These are phyloP conservation scores for Penicillium vulpinum DNA, from an alignment of 2,329 filamentous ascomycete genomes.

Conservation along the genomic window DNA sequence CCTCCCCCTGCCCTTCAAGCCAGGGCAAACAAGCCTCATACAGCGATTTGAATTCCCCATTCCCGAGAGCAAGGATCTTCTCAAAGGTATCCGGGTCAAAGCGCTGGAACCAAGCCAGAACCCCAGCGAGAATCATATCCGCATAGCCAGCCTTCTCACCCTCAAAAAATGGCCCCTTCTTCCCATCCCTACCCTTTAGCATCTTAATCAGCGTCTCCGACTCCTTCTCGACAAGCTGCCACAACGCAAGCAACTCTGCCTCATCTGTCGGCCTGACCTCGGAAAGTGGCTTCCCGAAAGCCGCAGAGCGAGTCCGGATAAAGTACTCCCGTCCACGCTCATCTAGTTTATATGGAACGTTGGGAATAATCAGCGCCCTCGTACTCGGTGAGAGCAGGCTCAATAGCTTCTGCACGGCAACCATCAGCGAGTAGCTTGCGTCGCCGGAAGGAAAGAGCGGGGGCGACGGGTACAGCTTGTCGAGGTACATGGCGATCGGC, in stretches of 20 bases:
- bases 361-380: slow-evolving; percentile 23
- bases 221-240: slow-evolving; percentile 23
- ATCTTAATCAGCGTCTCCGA: slow-evolving; percentile 24
- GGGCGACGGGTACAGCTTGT: slow-evolving; percentile 30
- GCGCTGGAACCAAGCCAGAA: slow-evolving; percentile 29
- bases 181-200: slow-evolving; percentile 30
- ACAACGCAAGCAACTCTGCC: slow-evolving; percentile 18
- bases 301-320: slow-evolving; percentile 26
- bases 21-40: slow-evolving; percentile 35
- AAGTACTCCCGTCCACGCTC: slow-evolving; percentile 34
- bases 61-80: slow-evolving; percentile 25
- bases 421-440: slow-evolving; percentile 33
- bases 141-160: slow-evolving; percentile 34
- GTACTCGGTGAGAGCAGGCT: background rate
- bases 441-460: slow-evolving; percentile 37
- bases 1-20: slow-evolving; percentile 36
- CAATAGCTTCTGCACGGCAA: slow-evolving; percentile 22
- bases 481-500: slow-evolving; percentile 34
- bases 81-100: slow-evolving; percentile 25
- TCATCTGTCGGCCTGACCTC: slow-evolving; percentile 31
- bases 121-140: slow-evolving; percentile 29
- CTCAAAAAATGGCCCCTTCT: slow-evolving; percentile 38
- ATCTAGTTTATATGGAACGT: slow-evolving; percentile 28
- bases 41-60: slow-evolving; percentile 31
- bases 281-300: slow-evolving; percentile 30